Percentiles rank a stretch among this genome's conserved stretches.
These are phyloP conservation scores for Calonectria fujianensis DNA, from an alignment of 2,329 filamentous ascomycete species.

Conservation along the genomic window DNA sequence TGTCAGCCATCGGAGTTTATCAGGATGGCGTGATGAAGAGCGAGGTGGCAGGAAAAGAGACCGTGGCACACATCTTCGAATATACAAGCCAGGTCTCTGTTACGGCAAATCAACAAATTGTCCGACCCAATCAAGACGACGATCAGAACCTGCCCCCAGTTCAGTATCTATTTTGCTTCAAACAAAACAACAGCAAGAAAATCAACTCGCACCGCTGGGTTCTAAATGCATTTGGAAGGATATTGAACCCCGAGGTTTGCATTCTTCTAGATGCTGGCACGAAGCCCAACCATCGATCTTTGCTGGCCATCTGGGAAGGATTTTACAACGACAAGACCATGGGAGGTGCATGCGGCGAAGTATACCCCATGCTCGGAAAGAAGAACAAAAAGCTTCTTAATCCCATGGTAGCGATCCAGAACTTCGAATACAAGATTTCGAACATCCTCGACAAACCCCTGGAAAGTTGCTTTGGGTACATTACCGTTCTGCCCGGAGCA, in stretches of 20 bases:
- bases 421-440: constrained; percentile 34
- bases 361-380: constrained; percentile 28
- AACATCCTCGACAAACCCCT: constrained; percentile 31
- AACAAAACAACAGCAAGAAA: constrained; percentile 34
- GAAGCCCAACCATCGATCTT: constrained; percentile 17
- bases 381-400: constrained; percentile 19
- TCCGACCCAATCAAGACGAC: background rate
- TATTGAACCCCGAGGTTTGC: constrained; percentile 22
- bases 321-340: constrained; percentile 33
- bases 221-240: constrained; percentile 23
- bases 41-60: constrained; percentile 27
- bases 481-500: constrained; percentile 18
- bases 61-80: constrained; percentile 29
- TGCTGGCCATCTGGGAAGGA: constrained; percentile 33
- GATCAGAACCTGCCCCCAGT: constrained; percentile 16
- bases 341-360: constrained; percentile 29
- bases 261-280: constrained; percentile 32
- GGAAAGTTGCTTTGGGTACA: constrained; percentile 25
- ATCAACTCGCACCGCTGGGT: constrained; percentile 36
- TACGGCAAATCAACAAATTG: constrained; percentile 18
- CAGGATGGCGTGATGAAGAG: constrained; percentile 26
- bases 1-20: constrained; percentile 23
- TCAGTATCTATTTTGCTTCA: constrained; percentile 32
- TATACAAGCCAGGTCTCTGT: constrained; percentile 33
- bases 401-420: constrained; percentile 24